phyloP scores from a whole-genome alignment of 1,284 basidiomycete species.

The Ustilago crameri region DNA sequence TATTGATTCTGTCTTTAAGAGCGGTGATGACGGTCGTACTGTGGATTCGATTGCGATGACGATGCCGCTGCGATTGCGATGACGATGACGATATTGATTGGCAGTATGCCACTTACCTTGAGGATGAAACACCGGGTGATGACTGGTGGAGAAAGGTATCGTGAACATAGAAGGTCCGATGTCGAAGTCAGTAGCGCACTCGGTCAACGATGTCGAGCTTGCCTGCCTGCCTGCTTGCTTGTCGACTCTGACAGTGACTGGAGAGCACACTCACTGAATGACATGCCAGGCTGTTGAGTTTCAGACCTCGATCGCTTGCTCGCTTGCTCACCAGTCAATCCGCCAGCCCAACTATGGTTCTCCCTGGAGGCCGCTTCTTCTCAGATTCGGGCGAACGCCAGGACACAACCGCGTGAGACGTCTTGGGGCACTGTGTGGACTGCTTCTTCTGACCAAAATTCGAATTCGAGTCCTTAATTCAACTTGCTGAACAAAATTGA shows the following conservation, averaged over 20 bases:
- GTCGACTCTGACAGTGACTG: conserved; percentile 3
- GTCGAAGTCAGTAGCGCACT: conserved; percentile 15
- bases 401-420: too few relatives aligned
- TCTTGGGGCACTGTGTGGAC: too few relatives aligned
- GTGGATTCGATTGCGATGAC: conserved; percentile 3
- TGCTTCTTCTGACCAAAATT: too few relatives aligned
- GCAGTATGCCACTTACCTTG: conserved; percentile 44
- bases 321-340: neutral
- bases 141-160: conserved; percentile 42
- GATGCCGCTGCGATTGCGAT: conserved; percentile 10
- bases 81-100: conserved; percentile 10
- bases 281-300: neutral
- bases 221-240: neutral
- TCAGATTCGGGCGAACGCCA: too few relatives aligned
- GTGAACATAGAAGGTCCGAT: conserved; percentile 25
- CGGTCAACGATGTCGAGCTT: conserved; percentile 9
- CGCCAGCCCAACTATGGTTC: too few relatives aligned
- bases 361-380: too few relatives aligned
- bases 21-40: conserved; percentile 2
- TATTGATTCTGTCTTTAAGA: conserved; percentile 1
- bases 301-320: neutral
- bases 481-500: too few relatives aligned
- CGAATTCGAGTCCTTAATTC: too few relatives aligned
- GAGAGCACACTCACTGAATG: neutral
- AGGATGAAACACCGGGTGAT: conserved; percentile 50